phyloP scores from a whole-genome alignment of 2,329 filamentous ascomycete genomes.

The Alternaria sp. region DNA sequence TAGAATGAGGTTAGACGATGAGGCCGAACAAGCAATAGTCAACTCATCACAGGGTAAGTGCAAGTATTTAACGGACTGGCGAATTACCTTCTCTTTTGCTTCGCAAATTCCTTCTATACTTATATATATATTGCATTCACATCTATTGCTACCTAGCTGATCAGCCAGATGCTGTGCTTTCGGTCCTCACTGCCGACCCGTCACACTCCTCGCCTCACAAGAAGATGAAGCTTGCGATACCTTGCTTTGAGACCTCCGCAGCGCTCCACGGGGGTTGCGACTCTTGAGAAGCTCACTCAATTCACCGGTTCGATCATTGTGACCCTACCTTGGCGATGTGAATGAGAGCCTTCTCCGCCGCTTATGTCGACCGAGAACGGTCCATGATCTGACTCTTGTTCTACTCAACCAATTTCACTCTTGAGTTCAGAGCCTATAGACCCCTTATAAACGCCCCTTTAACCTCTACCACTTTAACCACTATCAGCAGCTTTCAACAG shows the following conservation, averaged over 20 bases:
- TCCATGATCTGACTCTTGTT: not conserved
- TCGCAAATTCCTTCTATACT: not conserved
- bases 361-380: not conserved
- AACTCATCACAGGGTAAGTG: not conserved
- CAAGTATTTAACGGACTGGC: not conserved
- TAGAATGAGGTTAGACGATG: not conserved
- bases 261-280: not conserved
- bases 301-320: not conserved
- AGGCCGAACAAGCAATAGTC: not conserved
- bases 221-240: not conserved
- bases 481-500: not conserved
- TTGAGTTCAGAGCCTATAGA: not conserved
- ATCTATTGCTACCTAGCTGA: not conserved
- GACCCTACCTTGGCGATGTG: not conserved
- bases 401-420: not conserved
- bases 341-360: not conserved
- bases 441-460: not conserved
- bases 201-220: not conserved
- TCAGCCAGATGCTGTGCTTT: not conserved
- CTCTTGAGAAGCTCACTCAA: not conserved
- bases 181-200: not conserved
- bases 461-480: not conserved
- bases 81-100: not conserved
- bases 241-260: not conserved
- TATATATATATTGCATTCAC: not conserved